Percentiles rank a stretch among this genome's conserved stretches.
phyloP scores from a whole-genome alignment of 805 yeast genomes.

The Kluyveromyces lactis region DNA sequence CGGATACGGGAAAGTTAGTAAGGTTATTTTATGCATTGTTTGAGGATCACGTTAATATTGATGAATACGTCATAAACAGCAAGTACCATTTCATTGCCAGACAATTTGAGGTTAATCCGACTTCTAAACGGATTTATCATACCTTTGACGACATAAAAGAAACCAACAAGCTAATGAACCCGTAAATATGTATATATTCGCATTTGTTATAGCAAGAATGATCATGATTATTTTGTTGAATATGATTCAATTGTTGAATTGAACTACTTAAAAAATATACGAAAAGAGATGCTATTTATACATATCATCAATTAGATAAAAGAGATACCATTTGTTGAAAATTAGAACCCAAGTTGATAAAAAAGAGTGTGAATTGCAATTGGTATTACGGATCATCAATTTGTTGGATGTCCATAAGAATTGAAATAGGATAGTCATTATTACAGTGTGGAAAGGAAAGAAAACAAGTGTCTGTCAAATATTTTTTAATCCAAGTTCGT shows the following conservation, averaged over 20 bases:
- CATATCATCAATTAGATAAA: constrained; percentile 1
- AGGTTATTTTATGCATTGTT: constrained; percentile 1
- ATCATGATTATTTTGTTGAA: too few species aligned
- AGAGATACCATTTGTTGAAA: constrained; percentile 6
- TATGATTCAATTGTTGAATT: constrained; percentile 5
- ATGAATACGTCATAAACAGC: constrained; percentile 1
- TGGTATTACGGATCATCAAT: background rate
- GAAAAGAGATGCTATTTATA: background rate
- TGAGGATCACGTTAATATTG: constrained; percentile 1
- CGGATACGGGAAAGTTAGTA: background rate
- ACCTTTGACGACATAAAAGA: background rate
- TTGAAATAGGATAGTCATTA: background rate
- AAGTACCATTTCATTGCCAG: background rate
- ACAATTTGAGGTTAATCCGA: background rate
- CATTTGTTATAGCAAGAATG: too few species aligned
- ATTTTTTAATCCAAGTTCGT: background rate
- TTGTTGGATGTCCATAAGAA: background rate
- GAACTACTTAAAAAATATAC: constrained; percentile 1
- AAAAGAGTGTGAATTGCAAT: background rate
- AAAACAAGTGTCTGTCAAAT: background rate
- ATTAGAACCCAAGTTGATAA: constrained; percentile 3
- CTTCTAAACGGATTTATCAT: background rate
- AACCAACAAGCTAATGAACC: too few species aligned
- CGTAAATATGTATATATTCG: too few species aligned
- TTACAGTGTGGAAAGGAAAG: background rate